Conservation (phyloP, 441 rosid species). For the Pelargonium fulgidum region DNA sequence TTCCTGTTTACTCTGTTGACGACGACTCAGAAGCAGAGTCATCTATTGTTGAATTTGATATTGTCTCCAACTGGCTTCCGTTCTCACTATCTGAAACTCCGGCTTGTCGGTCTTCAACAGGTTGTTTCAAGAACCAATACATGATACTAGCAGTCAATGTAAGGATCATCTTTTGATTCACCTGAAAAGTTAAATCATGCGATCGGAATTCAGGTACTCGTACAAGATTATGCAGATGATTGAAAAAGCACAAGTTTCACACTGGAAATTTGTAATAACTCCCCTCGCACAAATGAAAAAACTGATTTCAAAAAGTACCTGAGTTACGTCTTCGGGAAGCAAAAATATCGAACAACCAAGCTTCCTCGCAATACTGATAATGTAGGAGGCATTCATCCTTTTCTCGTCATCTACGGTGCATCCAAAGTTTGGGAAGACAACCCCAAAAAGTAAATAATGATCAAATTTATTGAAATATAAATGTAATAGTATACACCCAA, state of each 20-base stretch:
- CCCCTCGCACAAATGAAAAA: neutral
- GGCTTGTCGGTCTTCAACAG: constrained; percentile 51
- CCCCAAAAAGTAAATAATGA: too few relatives aligned
- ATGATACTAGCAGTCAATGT: constrained; percentile 89
- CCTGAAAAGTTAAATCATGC: constrained; percentile 34
- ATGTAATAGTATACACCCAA: too few relatives aligned
- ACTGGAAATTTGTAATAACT: neutral
- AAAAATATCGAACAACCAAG: constrained; percentile 68
- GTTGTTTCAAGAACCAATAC: constrained; percentile 87
- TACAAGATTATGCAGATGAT: neutral
- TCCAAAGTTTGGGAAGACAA: neutral
- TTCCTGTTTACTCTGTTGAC: constrained; percentile 48
- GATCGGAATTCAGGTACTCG: neutral
- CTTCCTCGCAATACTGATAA: constrained; percentile 67
- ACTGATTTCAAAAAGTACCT: constrained; percentile 30
- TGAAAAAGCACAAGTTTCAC: neutral
- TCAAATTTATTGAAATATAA: too few relatives aligned
- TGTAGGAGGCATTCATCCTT: constrained; percentile 72
- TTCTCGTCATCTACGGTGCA: constrained; percentile 46
- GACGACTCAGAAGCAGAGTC: constrained; percentile 84
- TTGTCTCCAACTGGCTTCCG: constrained; percentile 43
- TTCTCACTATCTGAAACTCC: constrained; percentile 61
- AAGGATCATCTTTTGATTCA: constrained; percentile 95
- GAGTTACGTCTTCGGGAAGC: constrained; percentile 68
- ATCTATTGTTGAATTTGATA: constrained; percentile 57